Percentiles rank a stretch among this genome's conserved stretches.
These are phyloP conservation scores for Aspergillus fumigatus DNA, from an alignment of 2,329 filamentous ascomycete genomes.

Conservation along the genomic window DNA sequence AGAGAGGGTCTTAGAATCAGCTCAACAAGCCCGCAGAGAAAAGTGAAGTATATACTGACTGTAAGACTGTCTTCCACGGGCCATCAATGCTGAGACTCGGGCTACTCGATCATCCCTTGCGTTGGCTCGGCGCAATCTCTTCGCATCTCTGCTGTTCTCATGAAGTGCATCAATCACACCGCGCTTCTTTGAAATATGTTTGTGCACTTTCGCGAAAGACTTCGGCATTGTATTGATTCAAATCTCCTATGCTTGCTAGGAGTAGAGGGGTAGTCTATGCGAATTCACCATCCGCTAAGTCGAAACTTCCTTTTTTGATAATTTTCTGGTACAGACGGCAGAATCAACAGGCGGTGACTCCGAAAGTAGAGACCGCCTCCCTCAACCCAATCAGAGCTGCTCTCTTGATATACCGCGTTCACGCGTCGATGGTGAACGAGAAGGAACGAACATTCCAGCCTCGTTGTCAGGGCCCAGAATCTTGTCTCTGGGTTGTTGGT, in stretches of 20 bases:
- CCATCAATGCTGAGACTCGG: constrained; percentile 63
- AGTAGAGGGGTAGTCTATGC: not conserved
- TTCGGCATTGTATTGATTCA: constrained; percentile 59
- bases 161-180: constrained; percentile 71
- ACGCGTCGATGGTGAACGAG: constrained; percentile 27
- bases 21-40: not conserved
- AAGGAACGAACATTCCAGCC: constrained; percentile 31
- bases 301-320: constrained; percentile 7
- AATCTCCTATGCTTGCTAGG: not conserved
- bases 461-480: constrained; percentile 16
- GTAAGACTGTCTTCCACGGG: constrained; percentile 69
- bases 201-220: constrained; percentile 75
- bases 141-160: constrained; percentile 81
- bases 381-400: constrained; percentile 15
- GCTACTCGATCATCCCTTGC: constrained; percentile 78
- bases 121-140: constrained; percentile 72
- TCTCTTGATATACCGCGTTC: constrained; percentile 22
- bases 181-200: constrained; percentile 86
- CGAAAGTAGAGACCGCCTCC: constrained; percentile 4
- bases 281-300: constrained; percentile 1
- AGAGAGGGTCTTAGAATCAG: not conserved
- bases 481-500: constrained; percentile 2
- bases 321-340: constrained; percentile 28
- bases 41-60: constrained; percentile 42
- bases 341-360: constrained; percentile 29